A percentile compares a stretch with the other conserved stretches of the same genome.
These are phyloP conservation scores for Botryotinia convoluta DNA, from an alignment of 2,329 filamentous ascomycete species.

Conservation along the genomic window DNA sequence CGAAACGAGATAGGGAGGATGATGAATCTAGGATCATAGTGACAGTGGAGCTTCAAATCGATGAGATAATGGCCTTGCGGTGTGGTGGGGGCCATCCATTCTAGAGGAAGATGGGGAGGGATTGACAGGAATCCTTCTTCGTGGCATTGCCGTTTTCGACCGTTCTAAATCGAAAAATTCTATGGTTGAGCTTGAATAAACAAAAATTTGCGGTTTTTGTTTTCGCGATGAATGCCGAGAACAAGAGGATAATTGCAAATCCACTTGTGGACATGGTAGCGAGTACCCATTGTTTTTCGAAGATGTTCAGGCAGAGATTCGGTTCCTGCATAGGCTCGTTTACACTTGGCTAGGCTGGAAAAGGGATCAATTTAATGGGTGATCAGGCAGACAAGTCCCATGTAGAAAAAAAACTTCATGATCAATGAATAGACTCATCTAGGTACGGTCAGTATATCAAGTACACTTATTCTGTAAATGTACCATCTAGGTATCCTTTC, in stretches of 20 bases:
- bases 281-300: neutral
- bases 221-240: neutral
- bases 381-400: conserved; percentile 4
- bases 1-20: conserved; percentile 1
- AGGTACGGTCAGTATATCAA: neutral
- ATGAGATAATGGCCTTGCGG: conserved; percentile 7
- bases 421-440: neutral
- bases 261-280: neutral
- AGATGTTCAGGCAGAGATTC: conserved; percentile 6
- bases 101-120: conserved; percentile 2
- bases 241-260: neutral
- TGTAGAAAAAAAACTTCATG: neutral
- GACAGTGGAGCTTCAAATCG: conserved; percentile 10
- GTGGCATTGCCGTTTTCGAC: conserved; percentile 4
- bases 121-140: conserved; percentile 14
- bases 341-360: neutral
- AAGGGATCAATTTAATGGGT: neutral
- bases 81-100: conserved; percentile 10
- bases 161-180: neutral
- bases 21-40: conserved; percentile 15
- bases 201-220: neutral
- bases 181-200: neutral
- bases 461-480: neutral
- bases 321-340: neutral
- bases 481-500: neutral